Conservation (phyloP, 192 early-diverging fungal species). For the Haplosporangium gracile region DNA sequence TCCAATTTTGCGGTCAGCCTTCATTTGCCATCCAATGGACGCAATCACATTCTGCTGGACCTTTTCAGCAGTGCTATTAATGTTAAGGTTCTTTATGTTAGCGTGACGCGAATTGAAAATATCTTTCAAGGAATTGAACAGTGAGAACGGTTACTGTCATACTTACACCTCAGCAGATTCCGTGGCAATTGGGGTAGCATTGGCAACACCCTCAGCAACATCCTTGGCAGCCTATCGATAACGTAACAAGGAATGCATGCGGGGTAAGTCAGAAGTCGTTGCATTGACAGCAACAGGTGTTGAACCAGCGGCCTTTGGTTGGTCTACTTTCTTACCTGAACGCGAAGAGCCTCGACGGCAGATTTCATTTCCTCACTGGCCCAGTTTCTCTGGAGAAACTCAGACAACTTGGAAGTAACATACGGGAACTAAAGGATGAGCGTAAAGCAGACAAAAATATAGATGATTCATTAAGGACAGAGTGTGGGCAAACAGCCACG, state of each 20-base stretch:
- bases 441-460: background rate
- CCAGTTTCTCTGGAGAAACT: slow-evolving; percentile 78
- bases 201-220: slow-evolving; percentile 54
- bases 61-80: slow-evolving; percentile 56
- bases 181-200: slow-evolving; percentile 59
- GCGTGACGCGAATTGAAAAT: background rate
- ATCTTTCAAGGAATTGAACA: background rate
- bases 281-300: background rate
- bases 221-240: slow-evolving; percentile 61
- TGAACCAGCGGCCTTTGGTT: background rate
- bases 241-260: background rate
- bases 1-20: slow-evolving; percentile 88
- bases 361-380: slow-evolving; percentile 54
- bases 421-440: slow-evolving; percentile 81
- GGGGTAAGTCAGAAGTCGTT: background rate
- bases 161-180: slow-evolving; percentile 52
- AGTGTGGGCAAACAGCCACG: background rate
- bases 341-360: slow-evolving; percentile 61
- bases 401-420: slow-evolving; percentile 68
- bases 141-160: background rate
- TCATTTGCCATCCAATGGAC: slow-evolving; percentile 90
- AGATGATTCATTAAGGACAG: background rate
- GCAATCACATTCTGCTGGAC: slow-evolving; percentile 68
- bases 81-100: background rate
- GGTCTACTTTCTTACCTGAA: slow-evolving; percentile 57